Evolutionary conservation across 177 flowering plant species (phyloP).

Genomic region (Vitis hybrid): DNA sequence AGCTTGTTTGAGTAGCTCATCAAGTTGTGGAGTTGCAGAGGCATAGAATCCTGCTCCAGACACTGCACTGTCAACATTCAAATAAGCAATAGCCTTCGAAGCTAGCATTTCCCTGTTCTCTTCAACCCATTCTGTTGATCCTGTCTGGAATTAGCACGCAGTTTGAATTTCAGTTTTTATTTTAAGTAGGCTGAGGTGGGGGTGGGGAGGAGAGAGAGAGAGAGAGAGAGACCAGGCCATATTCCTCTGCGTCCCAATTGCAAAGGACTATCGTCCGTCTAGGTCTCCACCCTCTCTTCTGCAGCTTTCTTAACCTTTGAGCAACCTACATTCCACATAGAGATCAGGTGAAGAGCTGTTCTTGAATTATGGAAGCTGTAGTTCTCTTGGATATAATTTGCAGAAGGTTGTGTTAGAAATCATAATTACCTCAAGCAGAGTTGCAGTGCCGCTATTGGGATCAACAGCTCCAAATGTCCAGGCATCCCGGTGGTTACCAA

Average conservation of each 20-base stretch:
- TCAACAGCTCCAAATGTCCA: conserved; percentile 86
- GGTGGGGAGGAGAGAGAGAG: conserved; percentile 10
- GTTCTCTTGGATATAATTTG: too few species aligned
- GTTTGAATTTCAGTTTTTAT: not conserved
- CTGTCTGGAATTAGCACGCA: conserved; percentile 38
- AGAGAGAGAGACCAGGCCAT: conserved; percentile 60
- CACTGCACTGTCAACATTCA: conserved; percentile 69
- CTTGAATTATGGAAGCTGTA: not conserved
- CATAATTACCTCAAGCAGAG: conserved; percentile 57
- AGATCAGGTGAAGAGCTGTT: not conserved
- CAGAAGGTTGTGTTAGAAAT: not conserved
- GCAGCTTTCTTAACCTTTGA: conserved; percentile 56
- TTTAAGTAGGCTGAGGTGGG: not conserved
- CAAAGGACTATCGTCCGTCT: conserved; percentile 68
- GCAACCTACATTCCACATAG: conserved; percentile 42
- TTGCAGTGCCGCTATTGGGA: conserved; percentile 85
- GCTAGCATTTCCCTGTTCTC: conserved; percentile 70
- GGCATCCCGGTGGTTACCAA: conserved; percentile 83
- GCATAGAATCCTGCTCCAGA: conserved; percentile 59
- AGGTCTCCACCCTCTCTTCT: conserved; percentile 68
- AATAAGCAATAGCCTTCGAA: conserved; percentile 67
- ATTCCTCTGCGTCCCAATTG: conserved; percentile 88
- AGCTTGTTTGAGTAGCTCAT: conserved; percentile 57
- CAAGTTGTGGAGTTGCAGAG: conserved; percentile 81
- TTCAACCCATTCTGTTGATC: conserved; percentile 88